Percentiles rank a stretch among this genome's conserved stretches.
Conservation (phyloP, 108 stramenopile genomes). For the Cyclotella choctawhatcheeana region DNA sequence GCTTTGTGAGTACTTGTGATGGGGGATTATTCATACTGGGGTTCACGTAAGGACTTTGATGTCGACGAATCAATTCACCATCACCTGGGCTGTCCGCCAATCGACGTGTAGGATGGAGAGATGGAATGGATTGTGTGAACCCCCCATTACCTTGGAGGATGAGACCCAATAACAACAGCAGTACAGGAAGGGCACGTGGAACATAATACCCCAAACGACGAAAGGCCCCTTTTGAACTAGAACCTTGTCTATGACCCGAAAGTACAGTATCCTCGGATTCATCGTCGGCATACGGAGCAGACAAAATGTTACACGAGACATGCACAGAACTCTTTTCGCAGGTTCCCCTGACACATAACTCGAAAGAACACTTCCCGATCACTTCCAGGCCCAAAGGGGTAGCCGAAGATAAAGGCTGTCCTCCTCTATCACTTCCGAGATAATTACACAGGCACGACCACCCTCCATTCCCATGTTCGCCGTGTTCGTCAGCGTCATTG, state of each 20-base stretch:
- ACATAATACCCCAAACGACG: no score
- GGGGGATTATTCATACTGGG: no score
- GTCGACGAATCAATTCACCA: not conserved
- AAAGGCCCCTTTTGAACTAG: no score
- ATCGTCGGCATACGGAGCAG: not conserved
- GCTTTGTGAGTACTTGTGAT: no score
- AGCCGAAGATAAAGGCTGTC: not conserved
- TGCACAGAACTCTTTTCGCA: not conserved
- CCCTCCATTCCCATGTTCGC: not conserved
- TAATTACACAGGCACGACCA: conserved; percentile 8
- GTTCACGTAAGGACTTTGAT: not conserved
- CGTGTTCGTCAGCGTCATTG: not conserved
- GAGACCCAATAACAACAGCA: not conserved
- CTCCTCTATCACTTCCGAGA: not conserved
- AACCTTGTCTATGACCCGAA: no score
- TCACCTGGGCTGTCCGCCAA: not conserved
- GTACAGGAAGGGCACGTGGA: not conserved
- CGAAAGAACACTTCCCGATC: not conserved
- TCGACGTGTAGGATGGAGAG: conserved; percentile 1
- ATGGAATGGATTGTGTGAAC: not conserved
- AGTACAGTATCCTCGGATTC: no score
- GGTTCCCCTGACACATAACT: not conserved
- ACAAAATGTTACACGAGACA: not conserved
- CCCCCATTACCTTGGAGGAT: not conserved
- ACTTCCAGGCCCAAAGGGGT: not conserved